phyloP scores from a whole-genome alignment of 2,329 filamentous ascomycete genomes.

The Eutypella sp. region DNA sequence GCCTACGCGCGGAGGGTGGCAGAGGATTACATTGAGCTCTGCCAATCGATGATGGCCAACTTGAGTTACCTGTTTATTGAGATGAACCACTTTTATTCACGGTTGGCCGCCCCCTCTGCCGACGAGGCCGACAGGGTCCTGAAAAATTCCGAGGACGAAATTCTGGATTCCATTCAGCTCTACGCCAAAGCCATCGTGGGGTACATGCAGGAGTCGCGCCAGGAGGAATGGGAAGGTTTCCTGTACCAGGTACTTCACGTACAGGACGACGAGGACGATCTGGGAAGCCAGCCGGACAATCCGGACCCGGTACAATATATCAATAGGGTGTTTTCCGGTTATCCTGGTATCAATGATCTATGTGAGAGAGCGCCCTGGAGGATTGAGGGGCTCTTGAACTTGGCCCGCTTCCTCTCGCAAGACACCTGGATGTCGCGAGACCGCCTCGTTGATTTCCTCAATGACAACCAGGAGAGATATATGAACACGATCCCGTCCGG shows the following conservation, averaged over 20 bases:
- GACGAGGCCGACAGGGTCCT: background rate
- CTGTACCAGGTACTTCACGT: conserved; percentile 1
- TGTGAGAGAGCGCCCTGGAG: conserved; percentile 2
- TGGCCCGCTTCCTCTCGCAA: background rate
- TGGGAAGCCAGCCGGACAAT: background rate
- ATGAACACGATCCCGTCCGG: background rate
- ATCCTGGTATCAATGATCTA: background rate
- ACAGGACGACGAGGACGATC: conserved; percentile 1
- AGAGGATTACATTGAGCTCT: conserved; percentile 1
- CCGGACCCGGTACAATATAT: conserved; percentile 1
- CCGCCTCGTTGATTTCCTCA: background rate
- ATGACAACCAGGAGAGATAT: background rate
- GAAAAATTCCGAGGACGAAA: background rate
- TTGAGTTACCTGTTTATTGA: background rate
- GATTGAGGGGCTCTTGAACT: background rate
- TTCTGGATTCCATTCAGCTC: background rate
- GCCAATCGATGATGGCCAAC: background rate
- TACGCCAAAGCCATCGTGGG: background rate
- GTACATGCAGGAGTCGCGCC: background rate
- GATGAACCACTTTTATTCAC: conserved; percentile 1
- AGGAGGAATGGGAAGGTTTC: conserved; percentile 1
- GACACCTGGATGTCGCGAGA: background rate
- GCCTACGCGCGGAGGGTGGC: background rate
- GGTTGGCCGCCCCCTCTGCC: background rate
- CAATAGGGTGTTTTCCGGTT: background rate